These are phyloP conservation scores for Penicillium olsonii DNA, from an alignment of 2,329 filamentous ascomycete species.

Conservation along the genomic window DNA sequence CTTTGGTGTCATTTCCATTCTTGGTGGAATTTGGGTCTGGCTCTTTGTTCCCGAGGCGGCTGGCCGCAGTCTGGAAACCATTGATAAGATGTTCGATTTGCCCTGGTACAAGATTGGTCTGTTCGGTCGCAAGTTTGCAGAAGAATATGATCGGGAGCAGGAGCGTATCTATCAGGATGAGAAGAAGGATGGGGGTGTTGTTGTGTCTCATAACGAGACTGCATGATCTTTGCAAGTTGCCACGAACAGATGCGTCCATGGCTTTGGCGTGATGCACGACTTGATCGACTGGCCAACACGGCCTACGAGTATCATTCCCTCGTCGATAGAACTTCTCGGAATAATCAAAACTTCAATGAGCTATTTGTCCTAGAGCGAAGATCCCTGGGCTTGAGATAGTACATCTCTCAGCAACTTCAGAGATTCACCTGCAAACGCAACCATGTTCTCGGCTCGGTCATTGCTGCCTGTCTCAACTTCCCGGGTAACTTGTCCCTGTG, in stretches of 20 bases:
- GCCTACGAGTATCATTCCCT: too few species aligned
- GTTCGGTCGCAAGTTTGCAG: conserved; percentile 13
- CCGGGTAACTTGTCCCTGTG: conserved; percentile 53
- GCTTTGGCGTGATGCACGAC: too few species aligned
- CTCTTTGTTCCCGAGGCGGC: conserved; percentile 70
- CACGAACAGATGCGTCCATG: too few species aligned
- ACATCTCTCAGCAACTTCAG: conserved; percentile 57
- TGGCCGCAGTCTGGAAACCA: conserved; percentile 54
- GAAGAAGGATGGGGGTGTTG: conserved; percentile 4
- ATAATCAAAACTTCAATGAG: not conserved
- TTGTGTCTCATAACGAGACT: conserved; percentile 1
- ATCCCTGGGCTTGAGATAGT: not conserved
- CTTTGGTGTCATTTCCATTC: conserved; percentile 65
- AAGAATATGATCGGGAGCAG: conserved; percentile 13
- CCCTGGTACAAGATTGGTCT: conserved; percentile 71
- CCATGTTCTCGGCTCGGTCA: conserved; percentile 63
- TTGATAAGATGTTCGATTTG: conserved; percentile 68
- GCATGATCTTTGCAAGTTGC: too few species aligned
- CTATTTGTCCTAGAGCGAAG: not conserved
- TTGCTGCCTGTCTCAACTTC: conserved; percentile 59
- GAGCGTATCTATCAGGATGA: conserved; percentile 7
- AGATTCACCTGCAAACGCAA: conserved; percentile 61
- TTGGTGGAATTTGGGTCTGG: conserved; percentile 69
- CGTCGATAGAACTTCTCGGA: not conserved
- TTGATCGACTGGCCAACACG: too few species aligned